Base-by-base conservation (phyloP, 2,329 filamentous ascomycete species). In the Rosellinia necatrix region DNA sequence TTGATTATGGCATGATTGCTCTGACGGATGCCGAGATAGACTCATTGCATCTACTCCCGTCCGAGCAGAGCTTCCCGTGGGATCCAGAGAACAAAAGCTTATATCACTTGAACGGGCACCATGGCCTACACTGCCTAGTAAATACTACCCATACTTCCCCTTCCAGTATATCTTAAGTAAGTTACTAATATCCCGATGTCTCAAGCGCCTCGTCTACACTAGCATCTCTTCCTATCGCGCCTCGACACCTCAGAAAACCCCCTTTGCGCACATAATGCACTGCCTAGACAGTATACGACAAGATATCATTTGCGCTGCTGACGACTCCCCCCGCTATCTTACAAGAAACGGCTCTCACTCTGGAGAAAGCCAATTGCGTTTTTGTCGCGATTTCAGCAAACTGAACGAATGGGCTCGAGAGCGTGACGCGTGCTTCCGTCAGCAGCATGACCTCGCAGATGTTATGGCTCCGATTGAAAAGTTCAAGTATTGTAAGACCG, bases 351-450 rank as follows among this genome's bases (percentile, higher is more conserved):
- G 43, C 15, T 43, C 43, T 22, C 42, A 37, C n/a, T 43, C 49
- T 15, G 49, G 49, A 25, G 37, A 34, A 3, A 38, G 37, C n/a
- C 49, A 51, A 19, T 43, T 38, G 49, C 37, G 49, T 2, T 43
- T 51, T 22, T 51, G 49, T 38, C 49, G 49, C 27, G 43, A 38
- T 38, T 51, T 37, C 37, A 38, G 43, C 22, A 37, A 38, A 25
- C 19, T 51, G 29, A 51, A 4, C 2, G 35, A 51, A 19, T 51
- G 49, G 49, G 49, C 49, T 15, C 24, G 43, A 22, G 49, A 42
- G 35, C 42, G 43, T 17, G 43, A 37, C n/a, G 49, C 49, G 49
- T 51, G 49, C 19, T 51, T 51, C n/a, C n/a, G n/a, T n/a, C n/a
- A n/a, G n/a, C n/a, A n/a, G n/a, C n/a, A n/a, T n/a, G n/a, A n/a